Evolutionary conservation across 2,329 filamentous ascomycete genomes (phyloP).

Genomic region (Mariannaea sp.): DNA sequence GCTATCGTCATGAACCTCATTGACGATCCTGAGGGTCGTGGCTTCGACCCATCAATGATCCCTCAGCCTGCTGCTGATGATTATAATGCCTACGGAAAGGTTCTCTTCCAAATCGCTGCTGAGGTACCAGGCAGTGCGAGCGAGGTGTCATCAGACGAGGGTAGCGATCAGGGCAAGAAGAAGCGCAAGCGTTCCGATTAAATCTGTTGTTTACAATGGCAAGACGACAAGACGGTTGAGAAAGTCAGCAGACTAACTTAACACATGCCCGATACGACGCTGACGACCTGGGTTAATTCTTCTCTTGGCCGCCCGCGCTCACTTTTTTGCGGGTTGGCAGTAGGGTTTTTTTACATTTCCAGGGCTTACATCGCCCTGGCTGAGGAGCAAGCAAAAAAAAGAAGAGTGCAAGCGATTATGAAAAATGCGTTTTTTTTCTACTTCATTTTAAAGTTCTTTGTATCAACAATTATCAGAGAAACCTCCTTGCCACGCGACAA

Average conservation of each 20-base stretch:
- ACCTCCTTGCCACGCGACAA: conserved; percentile 38
- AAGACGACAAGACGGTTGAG: conserved; percentile 28
- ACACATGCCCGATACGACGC: conserved; percentile 43
- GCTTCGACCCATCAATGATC: conserved; percentile 51
- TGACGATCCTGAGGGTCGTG: conserved; percentile 65
- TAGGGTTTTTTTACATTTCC: conserved; percentile 38
- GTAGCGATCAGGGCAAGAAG: conserved; percentile 54
- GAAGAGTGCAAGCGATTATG: conserved; percentile 47
- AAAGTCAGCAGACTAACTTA: conserved; percentile 30
- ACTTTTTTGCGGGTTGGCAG: conserved; percentile 32
- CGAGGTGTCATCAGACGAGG: conserved; percentile 61
- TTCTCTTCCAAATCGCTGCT: conserved; percentile 80
- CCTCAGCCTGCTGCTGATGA: conserved; percentile 59
- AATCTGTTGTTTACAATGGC: conserved; percentile 28
- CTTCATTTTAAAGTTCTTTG: conserved; percentile 49
- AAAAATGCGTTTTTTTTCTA: conserved; percentile 41
- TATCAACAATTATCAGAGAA: conserved; percentile 47
- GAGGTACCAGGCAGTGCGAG: conserved; percentile 70
- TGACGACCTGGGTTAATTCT: conserved; percentile 39
- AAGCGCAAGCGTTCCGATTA: conserved; percentile 79
- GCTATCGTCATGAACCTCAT: conserved; percentile 90
- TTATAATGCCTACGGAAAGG: conserved; percentile 70
- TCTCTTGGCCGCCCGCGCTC: conserved; percentile 31
- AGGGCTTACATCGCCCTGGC: conserved; percentile 38
- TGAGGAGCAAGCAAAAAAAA: conserved; percentile 47